Percentiles rank a stretch among this genome's conserved stretches.
Evolutionary conservation across 805 yeast genomes (phyloP).

Genomic region (Saccharomycopsis babjevae): DNA sequence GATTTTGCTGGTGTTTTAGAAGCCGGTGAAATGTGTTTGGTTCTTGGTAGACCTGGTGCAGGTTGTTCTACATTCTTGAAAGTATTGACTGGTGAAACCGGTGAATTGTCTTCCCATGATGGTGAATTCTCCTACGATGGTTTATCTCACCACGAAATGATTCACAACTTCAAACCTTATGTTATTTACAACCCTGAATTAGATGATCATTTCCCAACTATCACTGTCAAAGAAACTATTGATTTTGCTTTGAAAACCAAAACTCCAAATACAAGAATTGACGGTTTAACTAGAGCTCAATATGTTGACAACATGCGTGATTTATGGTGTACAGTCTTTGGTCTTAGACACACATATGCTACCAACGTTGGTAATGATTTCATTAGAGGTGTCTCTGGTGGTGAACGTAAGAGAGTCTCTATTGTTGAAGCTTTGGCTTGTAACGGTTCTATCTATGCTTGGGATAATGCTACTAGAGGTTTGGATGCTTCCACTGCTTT

Average conservation of each 20-base stretch:
- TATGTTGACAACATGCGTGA: slow-evolving; percentile 35
- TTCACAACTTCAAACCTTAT: slow-evolving; percentile 45
- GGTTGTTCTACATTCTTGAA: slow-evolving; percentile 50
- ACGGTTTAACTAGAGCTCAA: slow-evolving; percentile 31
- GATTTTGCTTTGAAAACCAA: slow-evolving; percentile 60
- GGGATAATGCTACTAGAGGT: slow-evolving; percentile 67
- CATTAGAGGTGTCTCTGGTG: slow-evolving; percentile 63
- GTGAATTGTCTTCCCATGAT: slow-evolving; percentile 33
- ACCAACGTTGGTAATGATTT: slow-evolving; percentile 61
- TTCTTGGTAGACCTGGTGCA: slow-evolving; percentile 50
- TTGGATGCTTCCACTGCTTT: slow-evolving; percentile 62
- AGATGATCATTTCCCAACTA: slow-evolving; percentile 67
- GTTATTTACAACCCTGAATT: slow-evolving; percentile 49
- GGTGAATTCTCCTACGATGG: slow-evolving; percentile 59
- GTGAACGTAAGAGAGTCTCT: slow-evolving; percentile 63
- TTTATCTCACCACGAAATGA: slow-evolving; percentile 47
- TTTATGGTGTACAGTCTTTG: slow-evolving; percentile 36
- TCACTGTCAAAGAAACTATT: slow-evolving; percentile 66
- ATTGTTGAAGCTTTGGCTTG: slow-evolving; percentile 53
- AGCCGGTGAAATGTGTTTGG: slow-evolving; percentile 43
- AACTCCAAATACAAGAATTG: slow-evolving; percentile 47
- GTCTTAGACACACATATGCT: slow-evolving; percentile 47
- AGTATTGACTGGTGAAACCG: slow-evolving; percentile 34
- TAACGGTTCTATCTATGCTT: slow-evolving; percentile 45
- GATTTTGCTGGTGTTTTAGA: slow-evolving; percentile 34